These are phyloP conservation scores for Colletotrichum sp. DNA, from an alignment of 2,329 filamentous ascomycete species.

Conservation along the genomic window DNA sequence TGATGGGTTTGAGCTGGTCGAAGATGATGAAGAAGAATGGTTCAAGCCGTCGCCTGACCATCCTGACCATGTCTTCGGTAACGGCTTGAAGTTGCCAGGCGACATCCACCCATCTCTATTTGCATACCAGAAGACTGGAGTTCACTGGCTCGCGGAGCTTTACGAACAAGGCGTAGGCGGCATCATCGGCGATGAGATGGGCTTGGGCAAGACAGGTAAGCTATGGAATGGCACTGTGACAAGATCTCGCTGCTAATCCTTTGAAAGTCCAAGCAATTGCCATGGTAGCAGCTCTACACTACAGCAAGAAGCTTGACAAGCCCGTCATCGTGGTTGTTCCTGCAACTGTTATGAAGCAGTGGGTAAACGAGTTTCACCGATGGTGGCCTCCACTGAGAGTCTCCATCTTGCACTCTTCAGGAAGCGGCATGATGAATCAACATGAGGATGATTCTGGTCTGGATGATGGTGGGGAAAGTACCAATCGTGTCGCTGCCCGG, in stretches of 20 bases:
- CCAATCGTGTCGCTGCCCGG: constrained; percentile 67
- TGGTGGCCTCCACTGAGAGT: constrained; percentile 99
- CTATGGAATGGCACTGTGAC: neutral
- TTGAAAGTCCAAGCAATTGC: constrained; percentile 63
- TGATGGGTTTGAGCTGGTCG: constrained; percentile 41
- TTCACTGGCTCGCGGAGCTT: constrained; percentile 94
- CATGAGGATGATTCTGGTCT: constrained; percentile 60
- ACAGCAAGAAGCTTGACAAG: constrained; percentile 83
- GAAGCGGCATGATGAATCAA: constrained; percentile 95
- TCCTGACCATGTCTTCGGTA: constrained; percentile 76
- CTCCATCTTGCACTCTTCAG: constrained; percentile 92
- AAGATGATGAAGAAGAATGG: constrained; percentile 69
- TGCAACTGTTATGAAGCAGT: constrained; percentile 93
- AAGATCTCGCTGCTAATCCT: constrained; percentile 2
- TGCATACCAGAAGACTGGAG: constrained; percentile 95
- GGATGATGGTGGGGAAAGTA: constrained; percentile 43
- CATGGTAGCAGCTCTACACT: constrained; percentile 89
- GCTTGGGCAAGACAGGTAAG: constrained; percentile 83
- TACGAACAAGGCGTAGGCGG: constrained; percentile 90
- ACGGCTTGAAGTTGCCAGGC: constrained; percentile 81
- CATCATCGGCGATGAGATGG: constrained; percentile 98
- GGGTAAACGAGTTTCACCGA: constrained; percentile 97
- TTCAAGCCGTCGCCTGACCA: constrained; percentile 85
- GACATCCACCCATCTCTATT: constrained; percentile 94
- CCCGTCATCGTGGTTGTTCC: constrained; percentile 93